phyloP scores from a whole-genome alignment of 2,329 filamentous ascomycete species.

The Pseudogymnoascus sp. region DNA sequence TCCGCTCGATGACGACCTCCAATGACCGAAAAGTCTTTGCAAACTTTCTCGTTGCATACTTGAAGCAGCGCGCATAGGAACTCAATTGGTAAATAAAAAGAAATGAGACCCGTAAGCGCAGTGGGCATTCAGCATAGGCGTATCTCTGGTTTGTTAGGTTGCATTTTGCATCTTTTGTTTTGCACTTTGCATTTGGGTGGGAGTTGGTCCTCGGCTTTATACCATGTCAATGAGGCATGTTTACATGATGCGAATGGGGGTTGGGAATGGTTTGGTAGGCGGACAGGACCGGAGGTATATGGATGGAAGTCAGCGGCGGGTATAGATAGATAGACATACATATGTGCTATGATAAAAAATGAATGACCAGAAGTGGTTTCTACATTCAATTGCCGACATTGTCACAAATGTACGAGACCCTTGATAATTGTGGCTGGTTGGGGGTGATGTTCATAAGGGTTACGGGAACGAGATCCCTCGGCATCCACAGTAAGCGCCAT shows the following conservation, averaged over 20 bases:
- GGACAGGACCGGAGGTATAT: neutral
- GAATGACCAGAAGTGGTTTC: neutral
- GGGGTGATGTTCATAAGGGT: slow-evolving; percentile 1
- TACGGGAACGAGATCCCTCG: slow-evolving; percentile 1
- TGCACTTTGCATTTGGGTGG: slow-evolving; percentile 6
- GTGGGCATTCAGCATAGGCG: slow-evolving; percentile 6
- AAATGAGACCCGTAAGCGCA: slow-evolving; percentile 3
- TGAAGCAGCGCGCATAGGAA: slow-evolving; percentile 33
- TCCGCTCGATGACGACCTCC: slow-evolving; percentile 50
- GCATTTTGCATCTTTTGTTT: slow-evolving; percentile 5
- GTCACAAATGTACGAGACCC: neutral
- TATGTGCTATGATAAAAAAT: slow-evolving; percentile 2
- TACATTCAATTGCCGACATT: neutral
- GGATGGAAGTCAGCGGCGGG: neutral
- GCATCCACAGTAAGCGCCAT: slow-evolving; percentile 8
- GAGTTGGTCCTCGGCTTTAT: slow-evolving; percentile 5
- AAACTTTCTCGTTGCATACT: slow-evolving; percentile 53
- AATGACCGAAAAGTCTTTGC: slow-evolving; percentile 55
- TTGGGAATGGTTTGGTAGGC: neutral
- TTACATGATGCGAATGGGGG: neutral
- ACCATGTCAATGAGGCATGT: slow-evolving; percentile 8
- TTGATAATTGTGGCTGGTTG: slow-evolving; percentile 1
- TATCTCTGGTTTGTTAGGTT: slow-evolving; percentile 7
- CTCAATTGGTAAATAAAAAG: slow-evolving; percentile 6
- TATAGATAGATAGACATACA: slow-evolving; percentile 4